Conservation (phyloP, 2,329 filamentous ascomycete species). For the Colletotrichum acutatum region DNA sequence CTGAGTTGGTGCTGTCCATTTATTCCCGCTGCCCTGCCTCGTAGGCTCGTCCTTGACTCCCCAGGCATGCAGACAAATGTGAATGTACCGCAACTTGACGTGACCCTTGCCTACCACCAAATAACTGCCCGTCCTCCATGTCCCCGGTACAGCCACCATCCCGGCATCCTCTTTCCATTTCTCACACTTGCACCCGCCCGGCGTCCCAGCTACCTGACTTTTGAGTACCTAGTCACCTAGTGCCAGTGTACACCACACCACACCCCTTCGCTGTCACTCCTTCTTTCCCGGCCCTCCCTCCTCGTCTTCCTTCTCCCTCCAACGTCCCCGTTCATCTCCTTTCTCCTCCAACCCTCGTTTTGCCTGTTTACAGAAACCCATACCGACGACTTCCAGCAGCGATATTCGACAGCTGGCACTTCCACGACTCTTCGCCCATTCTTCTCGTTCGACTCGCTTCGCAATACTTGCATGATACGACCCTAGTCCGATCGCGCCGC, state of each 20-base stretch:
- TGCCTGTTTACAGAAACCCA: constrained; percentile 14
- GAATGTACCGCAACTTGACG: background rate
- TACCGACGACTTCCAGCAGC: background rate
- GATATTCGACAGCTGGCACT: background rate
- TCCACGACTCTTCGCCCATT: background rate
- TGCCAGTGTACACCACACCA: background rate
- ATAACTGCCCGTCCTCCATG: background rate
- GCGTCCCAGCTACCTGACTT: constrained; percentile 18
- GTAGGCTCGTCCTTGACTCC: background rate
- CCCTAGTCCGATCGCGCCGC: constrained; percentile 1
- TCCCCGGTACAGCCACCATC: constrained; percentile 18
- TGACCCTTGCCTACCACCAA: background rate
- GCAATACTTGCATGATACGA: constrained; percentile 21
- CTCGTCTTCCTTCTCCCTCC: constrained; percentile 14
- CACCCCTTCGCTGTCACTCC: constrained; percentile 27
- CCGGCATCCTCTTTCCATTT: background rate
- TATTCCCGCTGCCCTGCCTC: background rate
- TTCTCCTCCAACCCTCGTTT: constrained; percentile 19
- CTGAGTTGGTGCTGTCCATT: background rate
- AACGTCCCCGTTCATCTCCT: constrained; percentile 20
- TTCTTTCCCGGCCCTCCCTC: constrained; percentile 15
- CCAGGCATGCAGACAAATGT: background rate
- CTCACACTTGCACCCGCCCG: constrained; percentile 19
- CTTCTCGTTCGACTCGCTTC: background rate
- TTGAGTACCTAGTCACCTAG: background rate